These are phyloP conservation scores for Chenopodium formosanum DNA, from an alignment of 148 eudicot genomes.

Conservation along the genomic window DNA sequence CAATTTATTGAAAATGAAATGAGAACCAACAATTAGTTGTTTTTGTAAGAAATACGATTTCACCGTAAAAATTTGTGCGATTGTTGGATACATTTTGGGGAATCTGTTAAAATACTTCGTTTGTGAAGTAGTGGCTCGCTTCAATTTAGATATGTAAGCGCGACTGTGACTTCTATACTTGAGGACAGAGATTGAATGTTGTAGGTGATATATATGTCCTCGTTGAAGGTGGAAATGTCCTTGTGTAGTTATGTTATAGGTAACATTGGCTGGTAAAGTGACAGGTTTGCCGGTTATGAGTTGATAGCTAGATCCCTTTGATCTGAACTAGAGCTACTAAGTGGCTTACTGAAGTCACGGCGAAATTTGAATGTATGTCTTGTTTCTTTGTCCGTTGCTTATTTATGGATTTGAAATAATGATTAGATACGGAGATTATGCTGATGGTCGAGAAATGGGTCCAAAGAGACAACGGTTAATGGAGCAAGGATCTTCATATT, in stretches of 20 bases:
- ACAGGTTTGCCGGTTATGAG: background rate
- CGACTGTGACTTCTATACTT: background rate
- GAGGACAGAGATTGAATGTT: background rate
- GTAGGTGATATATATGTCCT: too few species aligned
- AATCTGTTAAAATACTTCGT: background rate
- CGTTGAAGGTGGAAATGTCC: background rate
- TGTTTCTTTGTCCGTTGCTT: conserved; percentile 14
- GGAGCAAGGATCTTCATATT: conserved; percentile 76
- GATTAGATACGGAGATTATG: conserved; percentile 56
- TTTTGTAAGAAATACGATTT: background rate
- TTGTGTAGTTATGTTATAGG: background rate
- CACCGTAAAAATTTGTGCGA: too few species aligned
- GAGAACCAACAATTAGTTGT: background rate
- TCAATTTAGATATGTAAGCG: background rate
- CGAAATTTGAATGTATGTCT: background rate
- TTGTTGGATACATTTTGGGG: background rate
- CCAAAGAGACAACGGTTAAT: conserved; percentile 73
- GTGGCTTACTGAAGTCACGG: background rate
- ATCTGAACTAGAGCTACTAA: background rate
- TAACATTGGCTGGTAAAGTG: background rate
- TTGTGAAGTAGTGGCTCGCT: background rate
- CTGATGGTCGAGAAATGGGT: conserved; percentile 79
- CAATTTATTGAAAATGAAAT: background rate
- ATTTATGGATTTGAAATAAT: conserved; percentile 12
- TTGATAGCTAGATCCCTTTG: background rate